Conservation (phyloP, 495 filamentous ascomycete species). For the Xylaria castorea region DNA sequence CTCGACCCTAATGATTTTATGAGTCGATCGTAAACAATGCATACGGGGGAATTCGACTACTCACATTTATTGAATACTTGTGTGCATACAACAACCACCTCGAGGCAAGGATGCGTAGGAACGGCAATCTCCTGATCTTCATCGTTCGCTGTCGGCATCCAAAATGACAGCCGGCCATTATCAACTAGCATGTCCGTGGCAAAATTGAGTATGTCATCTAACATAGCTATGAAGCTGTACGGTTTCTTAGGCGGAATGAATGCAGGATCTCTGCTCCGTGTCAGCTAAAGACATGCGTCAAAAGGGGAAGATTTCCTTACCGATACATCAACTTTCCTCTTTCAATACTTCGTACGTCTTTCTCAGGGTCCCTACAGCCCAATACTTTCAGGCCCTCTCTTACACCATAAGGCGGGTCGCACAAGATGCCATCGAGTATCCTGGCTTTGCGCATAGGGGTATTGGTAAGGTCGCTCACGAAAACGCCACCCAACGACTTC, state of each 20-base stretch:
- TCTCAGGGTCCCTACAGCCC: conserved; percentile 71
- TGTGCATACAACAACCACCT: conserved; percentile 78
- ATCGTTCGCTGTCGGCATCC: conserved; percentile 96
- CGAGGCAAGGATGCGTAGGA: conserved; percentile 77
- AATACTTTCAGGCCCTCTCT: conserved; percentile 89
- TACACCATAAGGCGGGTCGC: conserved; percentile 97
- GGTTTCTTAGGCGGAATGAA: conserved; percentile 90
- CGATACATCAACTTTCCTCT: conserved; percentile 74
- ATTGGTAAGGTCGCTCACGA: conserved; percentile 89
- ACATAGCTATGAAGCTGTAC: conserved; percentile 88
- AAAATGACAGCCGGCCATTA: conserved; percentile 82
- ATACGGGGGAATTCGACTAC: conserved; percentile 14
- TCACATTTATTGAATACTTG: conserved; percentile 89
- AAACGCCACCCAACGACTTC: conserved; percentile 71
- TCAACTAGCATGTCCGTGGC: conserved; percentile 80
- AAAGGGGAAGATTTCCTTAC: conserved; percentile 51
- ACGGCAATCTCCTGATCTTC: conserved; percentile 72
- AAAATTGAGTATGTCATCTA: conserved; percentile 88
- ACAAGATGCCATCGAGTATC: conserved; percentile 89
- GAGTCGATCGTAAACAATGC: conserved; percentile 23
- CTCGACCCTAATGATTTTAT: conserved; percentile 71
- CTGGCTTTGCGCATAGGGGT: conserved; percentile 70
- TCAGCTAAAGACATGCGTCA: background rate
- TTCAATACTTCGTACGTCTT: conserved; percentile 63
- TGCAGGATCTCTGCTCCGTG: conserved; percentile 62